Percentiles rank a stretch among this genome's conserved stretches.
These are phyloP conservation scores for Yarrowia porcina DNA, from an alignment of 805 yeast genomes.

Conservation along the genomic window DNA sequence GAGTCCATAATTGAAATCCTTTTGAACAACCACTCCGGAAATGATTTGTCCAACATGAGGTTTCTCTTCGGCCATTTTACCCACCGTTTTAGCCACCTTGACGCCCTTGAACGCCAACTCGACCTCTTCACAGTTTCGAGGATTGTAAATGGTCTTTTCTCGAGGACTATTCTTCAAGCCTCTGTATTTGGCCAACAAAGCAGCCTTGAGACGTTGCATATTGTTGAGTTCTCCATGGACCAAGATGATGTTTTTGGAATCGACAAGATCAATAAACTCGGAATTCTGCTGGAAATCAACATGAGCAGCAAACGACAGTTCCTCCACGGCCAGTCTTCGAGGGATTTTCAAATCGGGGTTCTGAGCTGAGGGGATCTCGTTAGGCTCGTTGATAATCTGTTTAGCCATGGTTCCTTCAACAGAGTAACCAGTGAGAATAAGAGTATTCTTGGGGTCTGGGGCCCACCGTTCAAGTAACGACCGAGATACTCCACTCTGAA, in stretches of 20 bases:
- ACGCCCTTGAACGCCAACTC: constrained; percentile 74
- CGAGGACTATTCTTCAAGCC: constrained; percentile 78
- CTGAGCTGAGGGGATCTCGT: constrained; percentile 76
- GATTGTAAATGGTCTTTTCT: constrained; percentile 88
- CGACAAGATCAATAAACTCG: constrained; percentile 82
- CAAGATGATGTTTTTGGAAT: constrained; percentile 78
- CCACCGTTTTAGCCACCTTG: constrained; percentile 76
- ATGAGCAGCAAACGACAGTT: constrained; percentile 98
- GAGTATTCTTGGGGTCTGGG: constrained; percentile 87
- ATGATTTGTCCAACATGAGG: constrained; percentile 48
- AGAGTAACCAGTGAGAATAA: constrained; percentile 91
- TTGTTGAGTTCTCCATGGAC: constrained; percentile 98
- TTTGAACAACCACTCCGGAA: constrained; percentile 85
- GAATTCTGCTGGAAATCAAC: constrained; percentile 94
- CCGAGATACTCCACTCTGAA: constrained; percentile 92
- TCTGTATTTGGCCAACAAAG: constrained; percentile 80
- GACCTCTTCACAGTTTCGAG: constrained; percentile 82
- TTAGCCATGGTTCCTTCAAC: constrained; percentile 99
- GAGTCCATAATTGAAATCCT: constrained; percentile 81
- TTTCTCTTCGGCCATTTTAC: constrained; percentile 51
- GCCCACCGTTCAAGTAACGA: constrained; percentile 94
- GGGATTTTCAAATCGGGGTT: constrained; percentile 84
- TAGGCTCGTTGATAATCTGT: constrained; percentile 80
- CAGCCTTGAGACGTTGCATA: constrained; percentile 97
- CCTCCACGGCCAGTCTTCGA: constrained; percentile 82